Percentiles rank a stretch among this genome's conserved stretches.
These are phyloP conservation scores for Xylaria arbuscula DNA, from an alignment of 2,329 filamentous ascomycete genomes.

Conservation along the genomic window DNA sequence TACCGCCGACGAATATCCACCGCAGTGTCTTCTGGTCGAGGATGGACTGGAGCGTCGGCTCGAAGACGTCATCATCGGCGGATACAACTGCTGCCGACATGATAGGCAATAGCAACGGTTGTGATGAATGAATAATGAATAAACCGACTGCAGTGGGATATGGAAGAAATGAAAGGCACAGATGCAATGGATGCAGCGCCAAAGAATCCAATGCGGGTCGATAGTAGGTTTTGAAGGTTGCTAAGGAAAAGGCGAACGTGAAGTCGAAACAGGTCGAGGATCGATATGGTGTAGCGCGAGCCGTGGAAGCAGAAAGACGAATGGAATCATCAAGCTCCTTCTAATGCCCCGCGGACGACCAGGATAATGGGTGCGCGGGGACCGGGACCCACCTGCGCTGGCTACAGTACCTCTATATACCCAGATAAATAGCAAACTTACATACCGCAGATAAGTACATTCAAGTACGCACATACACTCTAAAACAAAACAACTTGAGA, in stretches of 20 bases:
- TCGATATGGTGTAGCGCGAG: conserved; percentile 1
- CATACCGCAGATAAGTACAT: too few relatives aligned
- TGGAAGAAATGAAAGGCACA: not conserved
- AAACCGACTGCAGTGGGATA: not conserved
- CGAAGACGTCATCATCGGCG: conserved; percentile 80
- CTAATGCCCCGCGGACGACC: conserved; percentile 26
- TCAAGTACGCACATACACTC: too few relatives aligned
- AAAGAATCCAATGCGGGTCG: not conserved
- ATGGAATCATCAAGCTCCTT: conserved; percentile 33
- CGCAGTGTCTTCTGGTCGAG: conserved; percentile 94
- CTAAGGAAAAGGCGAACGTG: not conserved
- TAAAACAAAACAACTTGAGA: too few relatives aligned
- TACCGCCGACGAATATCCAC: conserved; percentile 99
- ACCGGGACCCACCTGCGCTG: not conserved
- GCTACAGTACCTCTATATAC: too few relatives aligned
- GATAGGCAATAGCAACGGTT: conserved; percentile 14
- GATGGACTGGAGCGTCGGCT: conserved; percentile 92
- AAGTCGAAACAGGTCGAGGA: not conserved
- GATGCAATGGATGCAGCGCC: not conserved
- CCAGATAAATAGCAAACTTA: too few relatives aligned
- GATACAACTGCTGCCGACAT: conserved; percentile 59
- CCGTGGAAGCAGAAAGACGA: conserved; percentile 24
- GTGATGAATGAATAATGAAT: not conserved
- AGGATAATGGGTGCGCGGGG: not conserved
- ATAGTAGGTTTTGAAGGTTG: not conserved